Base-by-base conservation (phyloP, 768 basidiomycete genomes). In the Pluteus cervinus region DNA sequence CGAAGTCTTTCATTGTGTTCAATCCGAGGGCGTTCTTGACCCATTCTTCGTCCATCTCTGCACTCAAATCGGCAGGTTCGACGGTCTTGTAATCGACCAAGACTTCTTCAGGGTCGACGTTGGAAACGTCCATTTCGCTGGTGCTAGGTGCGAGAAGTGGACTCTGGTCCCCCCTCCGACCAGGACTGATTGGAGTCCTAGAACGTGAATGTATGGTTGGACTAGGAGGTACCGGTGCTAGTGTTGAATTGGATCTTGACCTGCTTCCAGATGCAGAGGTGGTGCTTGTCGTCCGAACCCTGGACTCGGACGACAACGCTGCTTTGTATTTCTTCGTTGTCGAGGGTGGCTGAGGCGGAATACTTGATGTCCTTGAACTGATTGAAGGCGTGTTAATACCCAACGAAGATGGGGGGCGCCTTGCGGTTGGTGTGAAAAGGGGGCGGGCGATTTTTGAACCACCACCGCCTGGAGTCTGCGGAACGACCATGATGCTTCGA, bases 121-220 rank as follows among this genome's bases (percentile, higher is more conserved):
- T 71, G 54, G 74, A 83, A 15, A 84, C 75, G 42, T 86, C 85
- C 81, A 83, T 86, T 49, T 83, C 79, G 47, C 80, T 81, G 0
- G 67, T 57, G 14, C 61, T 57, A 29, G 66, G 68, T 54, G 63
- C 62, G 15, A 71, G 50, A 2, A 52, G 61, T 1, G 76, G 75
- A 45, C 71, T 79, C 23, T 72, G 65, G 4, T 71, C 63, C 9
- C 63, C 66, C 18, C 54, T 61, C 36, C 69, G 34, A 1, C 4
- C 14, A 8, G 17, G 47, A 26, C 36, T 60, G 20, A 45, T 39
- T 41, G 33, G 10, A 35, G 55, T 44, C 2, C 53, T 52, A 45
- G 29, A 23, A 29, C 38, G 29, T 23, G 57, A 51, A 20, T 55
- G 57, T 49, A 69, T 74, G 24, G 71, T 69, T 0, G 79, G 81